Evolutionary conservation across 73 alveolate species (phyloP), one percentile per base, ranked within the genome.

Genomic region (Paramecium octaurelia): DNA sequence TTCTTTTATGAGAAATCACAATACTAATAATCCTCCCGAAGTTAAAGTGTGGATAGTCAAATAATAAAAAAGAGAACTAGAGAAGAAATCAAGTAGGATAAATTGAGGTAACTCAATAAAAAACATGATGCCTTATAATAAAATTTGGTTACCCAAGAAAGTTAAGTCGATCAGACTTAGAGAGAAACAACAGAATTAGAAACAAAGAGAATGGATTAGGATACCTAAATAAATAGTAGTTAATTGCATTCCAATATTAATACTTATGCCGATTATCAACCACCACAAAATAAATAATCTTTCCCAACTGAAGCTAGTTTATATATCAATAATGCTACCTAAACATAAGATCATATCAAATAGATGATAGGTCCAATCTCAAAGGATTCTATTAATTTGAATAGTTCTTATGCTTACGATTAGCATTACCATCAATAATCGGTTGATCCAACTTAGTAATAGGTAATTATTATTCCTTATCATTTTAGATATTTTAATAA

Each of bases 401-500:
- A 64, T 27, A 64, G 50, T 64, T 64, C 84, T 1, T 64, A 64
- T 64, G 24, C 48, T 3, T 64, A 64, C 31, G 84, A 64, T 27
- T 27, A 64, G 31, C 27, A 27, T 0, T 34, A 64, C 27, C 10
- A 34, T 23, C 24, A 64, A 64, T 34, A 27, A 64, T 23, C 11
- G 1, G 46, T 64, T 31, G 84, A 64, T 64, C 84, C 84, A 12
- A 24, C 31, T 8, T 34, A 75, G 35, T n/a, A 75, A 75, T 75
- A 35, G 6, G 88, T 75, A 75, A 29, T 14, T 14, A 35, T 16
- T 38, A n/a, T n/a, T 14, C 24, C 14, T 12, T 12, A 31, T 75
- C 3, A 75, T 75, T 14, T 0, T 44, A 80, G 91, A 46, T 80
- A 7, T 80, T 80, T 80, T 46, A 80, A 80, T 43, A 80, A 80